Evolutionary conservation across 805 yeast genomes (phyloP).

Genomic region (Blastobotrys americana): DNA sequence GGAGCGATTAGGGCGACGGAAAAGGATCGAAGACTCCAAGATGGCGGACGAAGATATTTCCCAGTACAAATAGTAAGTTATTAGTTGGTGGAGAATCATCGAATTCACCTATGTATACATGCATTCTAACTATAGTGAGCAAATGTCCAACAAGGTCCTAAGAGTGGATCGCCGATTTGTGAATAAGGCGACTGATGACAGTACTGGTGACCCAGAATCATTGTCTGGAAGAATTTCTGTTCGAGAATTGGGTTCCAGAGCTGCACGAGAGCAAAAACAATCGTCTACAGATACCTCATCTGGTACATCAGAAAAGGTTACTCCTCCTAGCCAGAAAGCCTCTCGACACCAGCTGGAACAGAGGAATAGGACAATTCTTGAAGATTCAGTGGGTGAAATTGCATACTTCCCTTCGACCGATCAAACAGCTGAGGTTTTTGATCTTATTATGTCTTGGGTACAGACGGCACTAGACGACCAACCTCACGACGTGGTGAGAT

Average conservation of each 20-base stretch:
- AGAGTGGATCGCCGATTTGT: constrained; percentile 48
- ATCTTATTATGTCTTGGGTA: constrained; percentile 54
- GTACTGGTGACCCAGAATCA: constrained; percentile 60
- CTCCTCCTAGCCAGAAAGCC: constrained; percentile 4
- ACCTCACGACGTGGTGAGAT: constrained; percentile 62
- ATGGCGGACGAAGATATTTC: constrained; percentile 14
- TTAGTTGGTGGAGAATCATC: background rate
- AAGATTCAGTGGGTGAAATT: constrained; percentile 38
- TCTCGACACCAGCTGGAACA: background rate
- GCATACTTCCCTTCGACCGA: constrained; percentile 58
- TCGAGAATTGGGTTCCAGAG: constrained; percentile 59
- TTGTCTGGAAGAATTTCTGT: constrained; percentile 60
- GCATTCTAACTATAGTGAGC: constrained; percentile 18
- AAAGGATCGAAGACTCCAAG: too few species aligned
- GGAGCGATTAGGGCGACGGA: too few species aligned
- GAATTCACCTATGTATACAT: background rate
- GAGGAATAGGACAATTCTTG: constrained; percentile 1
- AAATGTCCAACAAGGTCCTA: constrained; percentile 65
- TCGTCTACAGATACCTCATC: constrained; percentile 7
- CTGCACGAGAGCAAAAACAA: constrained; percentile 15
- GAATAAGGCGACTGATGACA: constrained; percentile 36
- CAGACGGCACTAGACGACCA: constrained; percentile 57
- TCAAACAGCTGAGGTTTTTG: constrained; percentile 45
- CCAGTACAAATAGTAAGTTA: constrained; percentile 18
- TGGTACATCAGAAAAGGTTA: constrained; percentile 5